phyloP scores from a whole-genome alignment of 164 flowering plant genomes.

The Kingdonia uniflora region DNA sequence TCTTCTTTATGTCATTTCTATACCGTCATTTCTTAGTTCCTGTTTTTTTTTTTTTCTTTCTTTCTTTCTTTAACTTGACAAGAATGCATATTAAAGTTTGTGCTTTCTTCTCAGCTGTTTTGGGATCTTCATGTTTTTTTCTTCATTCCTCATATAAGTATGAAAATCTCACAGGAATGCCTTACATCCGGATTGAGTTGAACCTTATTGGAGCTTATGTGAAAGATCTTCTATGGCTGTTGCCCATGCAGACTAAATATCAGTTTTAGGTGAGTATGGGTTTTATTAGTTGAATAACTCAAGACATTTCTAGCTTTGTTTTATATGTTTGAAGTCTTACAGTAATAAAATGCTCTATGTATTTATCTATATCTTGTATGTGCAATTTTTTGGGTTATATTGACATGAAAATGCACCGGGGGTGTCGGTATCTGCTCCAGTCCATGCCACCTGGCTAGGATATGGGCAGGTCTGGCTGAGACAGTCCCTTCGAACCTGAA shows the following conservation, averaged over 20 bases:
- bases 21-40: too few species aligned
- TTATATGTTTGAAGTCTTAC: constrained; percentile 11
- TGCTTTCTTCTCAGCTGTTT: too few species aligned
- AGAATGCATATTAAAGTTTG: too few species aligned
- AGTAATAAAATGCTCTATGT: constrained; percentile 20
- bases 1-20: too few species aligned
- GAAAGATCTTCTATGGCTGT: neutral
- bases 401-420: constrained; percentile 82
- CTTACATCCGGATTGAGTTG: constrained; percentile 3
- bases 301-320: constrained; percentile 11
- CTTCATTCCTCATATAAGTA: neutral
- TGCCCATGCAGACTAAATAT: too few species aligned
- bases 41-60: too few species aligned
- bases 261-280: constrained; percentile 33
- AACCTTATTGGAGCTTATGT: constrained; percentile 10
- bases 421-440: constrained; percentile 71
- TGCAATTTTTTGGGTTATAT: constrained; percentile 10
- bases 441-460: constrained; percentile 21
- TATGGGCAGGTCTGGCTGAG: constrained; percentile 65
- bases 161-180: constrained; percentile 5
- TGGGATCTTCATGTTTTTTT: neutral
- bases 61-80: too few species aligned
- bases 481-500: constrained; percentile 99
- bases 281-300: constrained; percentile 10
- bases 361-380: neutral